Percentiles rank a stretch among this genome's conserved stretches.
phyloP scores from a whole-genome alignment of 306 rosid species.

The Myrica gale region DNA sequence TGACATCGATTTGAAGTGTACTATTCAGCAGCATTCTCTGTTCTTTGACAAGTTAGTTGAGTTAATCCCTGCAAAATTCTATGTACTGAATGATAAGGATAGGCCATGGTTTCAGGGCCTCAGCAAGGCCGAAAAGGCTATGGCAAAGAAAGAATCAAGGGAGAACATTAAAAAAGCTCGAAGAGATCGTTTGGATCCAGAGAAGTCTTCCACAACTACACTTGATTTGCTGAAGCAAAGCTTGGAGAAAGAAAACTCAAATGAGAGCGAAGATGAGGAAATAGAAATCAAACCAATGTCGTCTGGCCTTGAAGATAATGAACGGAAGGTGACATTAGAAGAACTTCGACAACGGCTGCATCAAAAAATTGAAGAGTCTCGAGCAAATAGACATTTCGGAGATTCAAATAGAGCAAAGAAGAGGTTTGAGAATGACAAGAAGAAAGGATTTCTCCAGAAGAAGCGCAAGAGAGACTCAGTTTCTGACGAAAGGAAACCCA shows the following conservation, averaged over 20 bases:
- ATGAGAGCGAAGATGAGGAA: conserved; percentile 32
- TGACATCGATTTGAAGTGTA: conserved; percentile 41
- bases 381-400: conserved; percentile 32
- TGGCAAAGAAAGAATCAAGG: conserved; percentile 67
- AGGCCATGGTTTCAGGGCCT: conserved; percentile 91
- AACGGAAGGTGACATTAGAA: conserved; percentile 42
- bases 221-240: conserved; percentile 50
- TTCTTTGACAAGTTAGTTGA: conserved; percentile 80
- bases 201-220: conserved; percentile 60
- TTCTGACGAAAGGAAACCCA: conserved; percentile 32
- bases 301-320: conserved; percentile 36
- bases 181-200: conserved; percentile 67
- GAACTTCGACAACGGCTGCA: conserved; percentile 49
- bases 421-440: conserved; percentile 33
- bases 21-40: conserved; percentile 51
- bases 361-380: conserved; percentile 37
- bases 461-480: conserved; percentile 54
- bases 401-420: conserved; percentile 41
- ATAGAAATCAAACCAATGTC: conserved; percentile 31
- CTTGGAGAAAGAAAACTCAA: conserved; percentile 35
- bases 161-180: conserved; percentile 72
- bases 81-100: conserved; percentile 51
- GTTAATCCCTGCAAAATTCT: conserved; percentile 81
- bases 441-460: conserved; percentile 24
- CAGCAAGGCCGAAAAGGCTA: conserved; percentile 53